These are phyloP conservation scores for Chlamydomonas eustigma DNA, from an alignment of 139 green algal genomes.

Conservation along the genomic window DNA sequence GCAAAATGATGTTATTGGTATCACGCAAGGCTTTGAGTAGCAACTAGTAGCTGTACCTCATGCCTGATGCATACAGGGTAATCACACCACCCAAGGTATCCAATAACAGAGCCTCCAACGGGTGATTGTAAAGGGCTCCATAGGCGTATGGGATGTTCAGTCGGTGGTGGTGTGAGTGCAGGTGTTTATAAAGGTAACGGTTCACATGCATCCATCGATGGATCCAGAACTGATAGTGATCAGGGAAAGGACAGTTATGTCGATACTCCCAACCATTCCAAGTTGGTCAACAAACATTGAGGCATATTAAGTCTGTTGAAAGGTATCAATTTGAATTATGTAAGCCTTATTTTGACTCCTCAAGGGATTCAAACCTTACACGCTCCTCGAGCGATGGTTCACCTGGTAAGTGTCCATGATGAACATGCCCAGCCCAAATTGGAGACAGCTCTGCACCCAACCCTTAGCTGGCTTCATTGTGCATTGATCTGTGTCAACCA, in stretches of 20 bases:
- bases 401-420: slow-evolving; percentile 62
- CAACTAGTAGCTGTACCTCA: too few species aligned
- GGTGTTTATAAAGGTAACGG: slow-evolving; percentile 58
- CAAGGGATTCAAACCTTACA: too few species aligned
- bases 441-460: slow-evolving; percentile 9
- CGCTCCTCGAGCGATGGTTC: neutral
- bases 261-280: too few species aligned
- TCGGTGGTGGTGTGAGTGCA: slow-evolving; percentile 60
- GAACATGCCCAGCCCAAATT: slow-evolving; percentile 57
- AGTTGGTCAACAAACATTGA: too few species aligned
- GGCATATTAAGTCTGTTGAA: too few species aligned
- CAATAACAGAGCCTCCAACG: slow-evolving; percentile 59
- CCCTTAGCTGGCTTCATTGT: neutral
- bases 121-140: slow-evolving; percentile 69
- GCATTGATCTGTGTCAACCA: slow-evolving; percentile 39
- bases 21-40: too few species aligned
- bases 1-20: too few species aligned
- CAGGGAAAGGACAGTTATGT: neutral
- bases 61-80: slow-evolving; percentile 37
- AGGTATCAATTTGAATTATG: too few species aligned
- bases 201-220: slow-evolving; percentile 62
- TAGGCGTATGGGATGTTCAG: slow-evolving; percentile 57
- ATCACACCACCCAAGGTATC: slow-evolving; percentile 60
- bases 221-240: slow-evolving; percentile 58
- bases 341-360: too few species aligned